Evolutionary conservation across 441 rosid species (phyloP), one percentile per base, ranked within the genome.

Genomic region (Croton laevigatus): DNA sequence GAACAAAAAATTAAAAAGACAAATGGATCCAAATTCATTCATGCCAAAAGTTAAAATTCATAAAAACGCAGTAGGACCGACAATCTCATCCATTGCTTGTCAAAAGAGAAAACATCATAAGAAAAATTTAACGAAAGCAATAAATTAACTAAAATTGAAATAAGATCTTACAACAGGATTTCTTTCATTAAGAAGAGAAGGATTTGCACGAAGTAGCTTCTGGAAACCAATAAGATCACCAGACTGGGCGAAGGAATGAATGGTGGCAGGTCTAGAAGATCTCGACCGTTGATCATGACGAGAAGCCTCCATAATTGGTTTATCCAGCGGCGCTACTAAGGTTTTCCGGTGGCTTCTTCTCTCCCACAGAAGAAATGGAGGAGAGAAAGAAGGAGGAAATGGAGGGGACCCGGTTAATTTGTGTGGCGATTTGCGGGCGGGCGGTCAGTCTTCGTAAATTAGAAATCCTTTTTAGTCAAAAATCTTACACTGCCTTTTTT

Each of bases 171-270:
- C 98, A 46, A 90, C 93, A 71, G 97, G 89, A 73, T 91, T 88
- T 48, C 93, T 80, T 59, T 91, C 94, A 67, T 95, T 88, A 81
- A 95, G 88, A 75, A 92, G 93, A 80, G 81, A 83, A 63, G 92
- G 88, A 62, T 81, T 82, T 68, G 77, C 87, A 9, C 81, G 83
- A 68, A 94, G 91, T 44, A 94, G 83, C 78, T 72, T 90, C 80
- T 88, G 97, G 69, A 92, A 75, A 27, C 78, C 78, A 53, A 79
- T 68, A 70, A 90, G 89, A 80, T 94, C 91, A n/a, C 99, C 98
- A 32, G 90, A 84, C 68, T 84, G 98, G 49, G 97, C 94, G 71
- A 78, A 89, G 74, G 78, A 86, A 79, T 94, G 97, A 78, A 94
- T 82, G 78, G 97, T 90, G 83, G 83, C 69, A 44, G 88, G 87